Evolutionary conservation across 495 filamentous ascomycete species (phyloP), one percentile per base, ranked within the genome.

Genomic region (Penicillium nucicola): DNA sequence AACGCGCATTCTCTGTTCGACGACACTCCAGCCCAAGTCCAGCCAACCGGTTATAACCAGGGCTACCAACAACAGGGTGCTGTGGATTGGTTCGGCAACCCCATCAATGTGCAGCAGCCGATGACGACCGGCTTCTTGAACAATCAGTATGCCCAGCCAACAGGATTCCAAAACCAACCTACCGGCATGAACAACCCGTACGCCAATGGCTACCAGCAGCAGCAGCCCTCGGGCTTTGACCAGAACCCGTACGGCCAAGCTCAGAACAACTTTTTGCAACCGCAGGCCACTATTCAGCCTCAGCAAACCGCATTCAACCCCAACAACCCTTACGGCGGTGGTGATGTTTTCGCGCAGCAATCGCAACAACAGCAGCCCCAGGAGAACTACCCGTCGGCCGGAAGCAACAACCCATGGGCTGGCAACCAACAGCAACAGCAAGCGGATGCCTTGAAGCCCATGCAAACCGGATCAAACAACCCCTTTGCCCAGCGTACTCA

Each of bases 21-120:
- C 58, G 88, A 93, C 61, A 81, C 84, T 17, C 84, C 88, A 13
- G 67, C 78, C 25, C 83, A 83, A 51, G 79, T 88, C 38, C 90
- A 96, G 72, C 82, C 83, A 23, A 96, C 91, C 7, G 87, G 88
- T 3, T 90, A 86, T 73, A 97, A 97, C 67, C 92, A 96, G 69
- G 90, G 92, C 34, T 99, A 97, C 62, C 90, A 96, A 70, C 95
- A 99, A 69, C 92, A 95, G 60, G 82, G 83, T 48, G 88, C 89
- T 8, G 95, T 99, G 22, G 95, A 99, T 67, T 97, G 92, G 84
- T 91, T 90, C 51, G 95, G 92, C 20, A 99, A 99, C 70, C 90
- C 89, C 13, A 84, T 97, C 51, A 79, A 82, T 58, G 77, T 82
- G 57, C 85, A 89, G 60, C 80, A 84, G 42, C 86, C 91, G 43